phyloP scores from a whole-genome alignment of 352 stramenopile genomes.

The Elongisporangium senticosum region DNA sequence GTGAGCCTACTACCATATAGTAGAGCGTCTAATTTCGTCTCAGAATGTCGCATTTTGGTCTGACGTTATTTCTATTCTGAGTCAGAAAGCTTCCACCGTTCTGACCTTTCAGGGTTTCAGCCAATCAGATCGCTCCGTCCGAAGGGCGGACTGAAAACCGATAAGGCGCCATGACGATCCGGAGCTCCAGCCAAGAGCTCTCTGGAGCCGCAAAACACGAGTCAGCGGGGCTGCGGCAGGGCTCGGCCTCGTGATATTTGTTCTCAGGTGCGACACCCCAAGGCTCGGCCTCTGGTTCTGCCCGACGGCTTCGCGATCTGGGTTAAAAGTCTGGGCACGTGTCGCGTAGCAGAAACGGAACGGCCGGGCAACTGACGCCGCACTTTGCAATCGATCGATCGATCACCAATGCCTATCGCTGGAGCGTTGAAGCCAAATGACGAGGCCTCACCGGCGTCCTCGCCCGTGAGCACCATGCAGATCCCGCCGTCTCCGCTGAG shows the following conservation, averaged over 20 bases:
- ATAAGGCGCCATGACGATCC: background rate
- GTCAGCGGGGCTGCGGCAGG: background rate
- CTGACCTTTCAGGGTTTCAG: background rate
- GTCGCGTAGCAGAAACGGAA: background rate
- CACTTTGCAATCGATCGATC: background rate
- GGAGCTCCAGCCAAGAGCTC: background rate
- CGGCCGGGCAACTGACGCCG: too few species aligned
- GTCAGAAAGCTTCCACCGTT: background rate
- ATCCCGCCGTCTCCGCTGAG: background rate
- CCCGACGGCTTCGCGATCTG: background rate
- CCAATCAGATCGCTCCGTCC: background rate
- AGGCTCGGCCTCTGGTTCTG: background rate
- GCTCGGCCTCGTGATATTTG: background rate
- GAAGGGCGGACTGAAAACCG: background rate
- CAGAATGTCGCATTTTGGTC: background rate
- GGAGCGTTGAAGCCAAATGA: background rate
- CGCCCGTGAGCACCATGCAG: background rate
- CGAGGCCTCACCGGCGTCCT: background rate
- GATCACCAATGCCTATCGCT: background rate
- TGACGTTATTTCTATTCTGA: constrained; percentile 1
- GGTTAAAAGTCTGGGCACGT: background rate
- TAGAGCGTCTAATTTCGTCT: background rate
- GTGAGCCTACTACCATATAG: background rate
- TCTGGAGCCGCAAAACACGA: background rate
- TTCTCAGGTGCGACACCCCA: background rate